phyloP scores from a whole-genome alignment of 1,284 basidiomycete species.

The Trametes versicolor region DNA sequence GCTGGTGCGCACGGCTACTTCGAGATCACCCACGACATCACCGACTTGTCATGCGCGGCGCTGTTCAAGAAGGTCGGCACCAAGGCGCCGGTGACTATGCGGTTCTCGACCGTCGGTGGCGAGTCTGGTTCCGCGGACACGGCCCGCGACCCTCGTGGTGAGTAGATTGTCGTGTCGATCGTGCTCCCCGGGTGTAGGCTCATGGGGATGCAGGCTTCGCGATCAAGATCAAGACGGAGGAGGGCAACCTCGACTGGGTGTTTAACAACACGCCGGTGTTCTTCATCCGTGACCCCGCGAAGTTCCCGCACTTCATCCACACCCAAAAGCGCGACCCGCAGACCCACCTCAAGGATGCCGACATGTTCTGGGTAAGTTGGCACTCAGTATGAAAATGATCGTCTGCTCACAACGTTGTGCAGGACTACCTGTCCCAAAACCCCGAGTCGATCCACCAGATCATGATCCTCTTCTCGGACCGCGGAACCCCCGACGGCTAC shows the following conservation, averaged over 20 bases:
- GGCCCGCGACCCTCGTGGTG: conserved; percentile 88
- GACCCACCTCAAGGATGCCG: conserved; percentile 86
- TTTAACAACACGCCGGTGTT: conserved; percentile 94
- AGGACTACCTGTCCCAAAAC: conserved; percentile 94
- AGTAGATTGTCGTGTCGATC: background rate
- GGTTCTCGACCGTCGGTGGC: conserved; percentile 91
- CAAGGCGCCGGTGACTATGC: conserved; percentile 76
- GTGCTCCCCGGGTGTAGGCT: background rate
- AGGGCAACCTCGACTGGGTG: conserved; percentile 93
- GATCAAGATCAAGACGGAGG: conserved; percentile 88
- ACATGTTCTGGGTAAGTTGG: conserved; percentile 77
- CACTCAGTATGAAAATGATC: too few species aligned
- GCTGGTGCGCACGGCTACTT: conserved; percentile 95
- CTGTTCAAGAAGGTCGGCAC: conserved; percentile 79
- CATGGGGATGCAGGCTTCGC: conserved; percentile 65
- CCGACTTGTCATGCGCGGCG: conserved; percentile 80
- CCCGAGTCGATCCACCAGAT: conserved; percentile 93
- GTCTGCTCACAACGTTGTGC: conserved; percentile 1
- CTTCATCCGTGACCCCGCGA: conserved; percentile 86
- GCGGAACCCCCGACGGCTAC: conserved; percentile 89
- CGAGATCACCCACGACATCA: conserved; percentile 85
- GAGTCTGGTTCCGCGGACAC: conserved; percentile 91
- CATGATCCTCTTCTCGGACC: conserved; percentile 90
- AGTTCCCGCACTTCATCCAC: conserved; percentile 95
- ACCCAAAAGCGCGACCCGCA: conserved; percentile 94